These are phyloP conservation scores for Pythium sp. DNA, from an alignment of 352 stramenopile species.

Conservation along the genomic window DNA sequence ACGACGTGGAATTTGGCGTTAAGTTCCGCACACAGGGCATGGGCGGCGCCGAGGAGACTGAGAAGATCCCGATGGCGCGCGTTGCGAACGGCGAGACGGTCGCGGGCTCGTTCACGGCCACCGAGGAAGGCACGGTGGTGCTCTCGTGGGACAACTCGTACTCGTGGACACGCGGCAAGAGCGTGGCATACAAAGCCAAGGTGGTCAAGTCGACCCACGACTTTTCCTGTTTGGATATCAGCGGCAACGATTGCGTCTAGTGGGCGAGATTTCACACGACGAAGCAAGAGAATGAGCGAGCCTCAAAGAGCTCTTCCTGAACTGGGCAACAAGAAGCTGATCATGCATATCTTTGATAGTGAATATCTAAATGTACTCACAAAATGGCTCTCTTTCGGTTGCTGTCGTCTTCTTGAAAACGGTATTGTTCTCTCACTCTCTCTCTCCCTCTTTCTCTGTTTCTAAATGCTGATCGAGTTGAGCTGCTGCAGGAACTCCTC, in stretches of 20 bases:
- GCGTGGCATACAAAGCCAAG: conserved; percentile 73
- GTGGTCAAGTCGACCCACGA: conserved; percentile 77
- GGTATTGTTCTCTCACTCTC: not conserved
- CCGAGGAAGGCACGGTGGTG: conserved; percentile 64
- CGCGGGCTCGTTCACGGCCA: conserved; percentile 57
- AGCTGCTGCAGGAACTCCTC: conserved; percentile 90
- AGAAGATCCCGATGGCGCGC: conserved; percentile 48
- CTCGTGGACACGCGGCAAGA: conserved; percentile 68
- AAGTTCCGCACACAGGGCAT: conserved; percentile 72
- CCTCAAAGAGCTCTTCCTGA: not conserved
- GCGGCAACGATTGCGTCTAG: conserved; percentile 68
- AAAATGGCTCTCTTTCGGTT: not conserved
- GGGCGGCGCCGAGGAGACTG: conserved; percentile 54
- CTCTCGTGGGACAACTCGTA: conserved; percentile 75
- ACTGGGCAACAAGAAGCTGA: not conserved
- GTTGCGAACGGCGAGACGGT: conserved; percentile 34
- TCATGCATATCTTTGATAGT: not conserved
- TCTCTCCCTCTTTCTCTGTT: not conserved
- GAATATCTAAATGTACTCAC: not conserved
- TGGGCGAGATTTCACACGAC: not conserved
- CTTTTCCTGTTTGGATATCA: conserved; percentile 72
- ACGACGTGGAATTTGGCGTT: conserved; percentile 67
- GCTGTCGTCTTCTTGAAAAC: not conserved
- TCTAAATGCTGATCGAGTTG: conserved; percentile 57
- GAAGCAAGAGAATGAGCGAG: not conserved